Evolutionary conservation across 495 filamentous ascomycete species (phyloP).

Genomic region (Talaromyces nanjingensis): DNA sequence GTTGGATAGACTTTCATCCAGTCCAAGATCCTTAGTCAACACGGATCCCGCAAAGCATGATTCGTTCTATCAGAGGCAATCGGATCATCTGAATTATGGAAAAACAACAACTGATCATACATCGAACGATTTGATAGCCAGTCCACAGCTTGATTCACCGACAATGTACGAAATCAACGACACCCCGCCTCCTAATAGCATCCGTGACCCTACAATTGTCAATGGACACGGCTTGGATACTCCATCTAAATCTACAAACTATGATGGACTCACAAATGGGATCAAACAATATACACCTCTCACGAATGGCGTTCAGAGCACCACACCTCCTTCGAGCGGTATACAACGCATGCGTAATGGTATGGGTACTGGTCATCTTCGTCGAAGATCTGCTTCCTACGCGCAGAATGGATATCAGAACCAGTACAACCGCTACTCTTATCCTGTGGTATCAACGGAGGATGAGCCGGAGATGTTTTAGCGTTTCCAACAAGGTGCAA

Average conservation of each 20-base stretch:
- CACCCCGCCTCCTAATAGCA: conserved; percentile 2
- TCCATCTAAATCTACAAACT: background rate
- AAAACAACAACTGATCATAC: background rate
- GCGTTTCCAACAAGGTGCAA: too few relatives aligned
- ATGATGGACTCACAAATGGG: background rate
- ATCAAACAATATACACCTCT: background rate
- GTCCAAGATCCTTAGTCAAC: background rate
- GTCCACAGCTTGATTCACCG: background rate
- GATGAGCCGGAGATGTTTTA: background rate
- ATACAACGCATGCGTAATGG: background rate
- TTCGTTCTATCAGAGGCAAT: background rate
- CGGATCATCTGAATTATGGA: background rate
- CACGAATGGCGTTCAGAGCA: background rate
- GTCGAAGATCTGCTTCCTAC: conserved; percentile 4
- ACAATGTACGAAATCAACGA: conserved; percentile 6
- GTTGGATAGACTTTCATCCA: conserved; percentile 4
- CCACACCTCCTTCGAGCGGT: conserved; percentile 1
- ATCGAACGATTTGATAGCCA: background rate
- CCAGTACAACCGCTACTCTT: conserved; percentile 5
- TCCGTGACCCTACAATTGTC: conserved; percentile 1
- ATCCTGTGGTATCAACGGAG: background rate
- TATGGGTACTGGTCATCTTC: background rate
- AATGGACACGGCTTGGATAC: background rate
- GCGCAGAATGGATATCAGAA: conserved; percentile 1
- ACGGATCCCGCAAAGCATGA: background rate